Evolutionary conservation across 73 alveolate species (phyloP).

Genomic region (Paramecium sonneborni): DNA sequence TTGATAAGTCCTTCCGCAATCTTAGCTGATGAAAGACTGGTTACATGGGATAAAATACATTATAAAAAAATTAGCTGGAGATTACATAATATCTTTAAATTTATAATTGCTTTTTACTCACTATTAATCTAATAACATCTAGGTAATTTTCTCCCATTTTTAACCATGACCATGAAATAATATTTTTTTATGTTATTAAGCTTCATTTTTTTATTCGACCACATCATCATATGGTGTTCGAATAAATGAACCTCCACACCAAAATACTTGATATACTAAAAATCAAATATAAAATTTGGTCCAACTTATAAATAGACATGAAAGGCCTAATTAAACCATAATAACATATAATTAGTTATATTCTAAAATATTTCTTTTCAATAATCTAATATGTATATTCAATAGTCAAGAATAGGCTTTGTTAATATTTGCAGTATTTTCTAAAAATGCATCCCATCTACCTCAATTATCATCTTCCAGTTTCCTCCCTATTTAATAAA

Average conservation of each 20-base stretch:
- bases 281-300: not conserved
- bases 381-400: not conserved
- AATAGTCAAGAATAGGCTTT: conserved; percentile 16
- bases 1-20: conserved; percentile 33
- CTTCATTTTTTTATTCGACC: conserved; percentile 30
- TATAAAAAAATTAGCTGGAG: conserved; percentile 10
- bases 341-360: not conserved
- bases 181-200: conserved; percentile 33
- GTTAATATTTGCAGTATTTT: conserved; percentile 30
- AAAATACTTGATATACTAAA: conserved; percentile 11
- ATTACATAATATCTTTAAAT: conserved; percentile 26
- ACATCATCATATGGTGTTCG: conserved; percentile 45
- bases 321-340: not conserved
- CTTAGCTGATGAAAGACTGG: not conserved
- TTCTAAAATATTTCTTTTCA: not conserved
- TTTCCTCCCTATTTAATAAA: no score
- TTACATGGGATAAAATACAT: not conserved
- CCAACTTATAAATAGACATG: not conserved
- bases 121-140: not conserved
- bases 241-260: conserved; percentile 57
- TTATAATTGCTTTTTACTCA: not conserved
- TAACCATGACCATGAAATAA: conserved; percentile 26
- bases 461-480: no score
- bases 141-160: conserved; percentile 40
- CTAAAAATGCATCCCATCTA: no score